Evolutionary conservation across 345 rosid genomes (phyloP), one percentile per base, ranked within the genome.

Genomic region (Mangifera indica): DNA sequence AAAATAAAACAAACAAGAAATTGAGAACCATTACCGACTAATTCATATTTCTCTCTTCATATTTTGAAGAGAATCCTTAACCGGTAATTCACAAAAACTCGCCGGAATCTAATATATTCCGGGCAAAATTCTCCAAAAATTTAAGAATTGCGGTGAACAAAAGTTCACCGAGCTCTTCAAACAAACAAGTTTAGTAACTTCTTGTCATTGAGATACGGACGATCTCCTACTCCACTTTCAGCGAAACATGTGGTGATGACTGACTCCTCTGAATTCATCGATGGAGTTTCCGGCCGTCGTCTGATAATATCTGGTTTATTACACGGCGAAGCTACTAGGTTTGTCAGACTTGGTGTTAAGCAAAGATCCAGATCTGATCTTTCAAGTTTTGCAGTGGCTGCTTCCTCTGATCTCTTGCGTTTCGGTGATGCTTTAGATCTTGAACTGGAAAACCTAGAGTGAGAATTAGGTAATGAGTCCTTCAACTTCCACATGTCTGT

Each of bases 241-340:
- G 8, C 8, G 9, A 82, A 80, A 68, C 87, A 87, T 21, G 98
- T 85, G 32, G 94, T 91, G 64, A 89, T 89, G 12, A 63, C 93
- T 1, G 97, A 94, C 63, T 84, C 97, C 84, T 90, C 97, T 4
- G 97, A 94, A 77, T 88, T 92, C 97, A 90, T 87, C 18, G 97
- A 93, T 60, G 93, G 93, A 24, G 91, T 82, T 34, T 63, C 84
- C 1, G 89, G 85, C 61, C 96, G 84, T 71, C 97, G 79, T 59
- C 85, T 73, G 46, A 51, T 37, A 5, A 37, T n/a, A 22, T 79
- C 89, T 8, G 74, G 76, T 64, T 81, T 80, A 5, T 81, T 80
- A 5, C 8, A 24, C 2, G 76, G 63, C 20, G 75, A 71, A 15
- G 11, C 42, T 14, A 10, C 60, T 61, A 81, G 87, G 0, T 72